Conservation (phyloP, 192 early-diverging fungal genomes). For the Backusella australiensis region DNA sequence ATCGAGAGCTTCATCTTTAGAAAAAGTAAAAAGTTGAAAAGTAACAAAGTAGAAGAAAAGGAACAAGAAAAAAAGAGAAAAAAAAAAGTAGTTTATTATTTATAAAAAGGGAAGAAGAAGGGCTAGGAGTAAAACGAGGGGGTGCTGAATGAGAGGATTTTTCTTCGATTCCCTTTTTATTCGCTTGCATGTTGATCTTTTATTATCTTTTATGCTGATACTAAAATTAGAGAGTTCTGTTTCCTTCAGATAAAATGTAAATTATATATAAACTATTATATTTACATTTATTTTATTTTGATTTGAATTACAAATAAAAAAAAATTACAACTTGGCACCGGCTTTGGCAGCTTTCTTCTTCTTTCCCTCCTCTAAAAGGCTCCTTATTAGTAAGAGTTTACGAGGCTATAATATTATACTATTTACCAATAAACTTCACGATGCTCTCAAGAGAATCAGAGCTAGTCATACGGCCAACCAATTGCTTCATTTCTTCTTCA, state of each 20-base stretch:
- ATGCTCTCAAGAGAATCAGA: constrained; percentile 20
- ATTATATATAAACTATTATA: neutral
- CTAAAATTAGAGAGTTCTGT: neutral
- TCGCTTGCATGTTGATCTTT: neutral
- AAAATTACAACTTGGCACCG: neutral
- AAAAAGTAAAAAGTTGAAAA: neutral
- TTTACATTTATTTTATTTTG: neutral
- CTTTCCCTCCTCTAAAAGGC: neutral
- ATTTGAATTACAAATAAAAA: neutral
- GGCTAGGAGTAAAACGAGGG: neutral
- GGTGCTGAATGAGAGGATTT: neutral
- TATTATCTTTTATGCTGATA: constrained; percentile 2
- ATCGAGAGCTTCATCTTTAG: constrained; percentile 3
- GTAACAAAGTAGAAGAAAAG: neutral
- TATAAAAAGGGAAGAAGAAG: neutral
- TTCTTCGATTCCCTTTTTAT: neutral
- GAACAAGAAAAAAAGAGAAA: neutral
- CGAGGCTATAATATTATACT: neutral
- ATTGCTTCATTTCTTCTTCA: constrained; percentile 51
- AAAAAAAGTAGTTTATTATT: constrained; percentile 1
- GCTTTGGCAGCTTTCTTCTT: neutral
- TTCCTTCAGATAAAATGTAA: neutral
- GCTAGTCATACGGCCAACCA: constrained; percentile 40
- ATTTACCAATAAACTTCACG: constrained; percentile 21
- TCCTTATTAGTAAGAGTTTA: neutral